Percentiles rank a stretch among this genome's conserved stretches.
Evolutionary conservation across 805 yeast species (phyloP).

Genomic region (Saturnispora besseyi): DNA sequence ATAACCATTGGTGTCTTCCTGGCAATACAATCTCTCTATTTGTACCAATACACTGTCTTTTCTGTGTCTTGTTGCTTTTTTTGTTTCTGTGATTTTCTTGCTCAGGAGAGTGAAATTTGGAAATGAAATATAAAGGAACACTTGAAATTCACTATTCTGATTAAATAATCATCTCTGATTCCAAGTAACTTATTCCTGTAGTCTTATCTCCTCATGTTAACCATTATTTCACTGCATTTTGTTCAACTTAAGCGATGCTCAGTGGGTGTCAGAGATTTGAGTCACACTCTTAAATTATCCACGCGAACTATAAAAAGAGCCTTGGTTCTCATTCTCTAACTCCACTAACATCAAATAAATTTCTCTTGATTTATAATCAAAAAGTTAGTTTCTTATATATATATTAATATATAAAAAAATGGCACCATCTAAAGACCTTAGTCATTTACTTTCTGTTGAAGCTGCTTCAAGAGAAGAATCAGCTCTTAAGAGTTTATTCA

Average conservation of each 20-base stretch:
- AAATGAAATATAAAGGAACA: background rate
- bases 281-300: background rate
- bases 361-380: background rate
- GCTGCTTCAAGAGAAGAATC: conserved; percentile 69
- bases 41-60: background rate
- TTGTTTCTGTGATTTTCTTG: background rate
- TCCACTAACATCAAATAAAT: background rate
- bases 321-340: no score
- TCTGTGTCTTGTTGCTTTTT: background rate
- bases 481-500: conserved; percentile 76
- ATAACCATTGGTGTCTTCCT: background rate
- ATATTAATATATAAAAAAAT: background rate
- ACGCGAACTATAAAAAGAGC: background rate
- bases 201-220: no score
- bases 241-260: no score
- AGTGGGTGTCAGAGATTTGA: background rate
- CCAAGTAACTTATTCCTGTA: no score
- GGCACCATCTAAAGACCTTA: conserved; percentile 51
- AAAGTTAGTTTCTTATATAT: background rate
- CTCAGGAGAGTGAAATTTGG: background rate
- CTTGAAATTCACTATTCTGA: no score
- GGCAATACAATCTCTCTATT: background rate
- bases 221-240: no score
- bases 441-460: conserved; percentile 69
- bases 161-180: no score